These are phyloP conservation scores for Cucurbitaria berberidis DNA, from an alignment of 2,329 filamentous ascomycete species.

Conservation along the genomic window DNA sequence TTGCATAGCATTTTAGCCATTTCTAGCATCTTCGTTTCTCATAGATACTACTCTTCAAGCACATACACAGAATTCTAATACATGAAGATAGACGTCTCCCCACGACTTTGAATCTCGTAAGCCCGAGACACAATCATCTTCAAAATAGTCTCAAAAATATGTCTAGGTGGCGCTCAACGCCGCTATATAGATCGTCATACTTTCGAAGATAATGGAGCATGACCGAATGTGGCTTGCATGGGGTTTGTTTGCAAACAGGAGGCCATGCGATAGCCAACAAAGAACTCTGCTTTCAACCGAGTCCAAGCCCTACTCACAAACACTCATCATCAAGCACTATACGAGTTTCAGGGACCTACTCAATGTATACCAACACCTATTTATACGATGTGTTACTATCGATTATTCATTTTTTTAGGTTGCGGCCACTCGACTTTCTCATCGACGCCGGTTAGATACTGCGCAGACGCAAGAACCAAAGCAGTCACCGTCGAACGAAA, in stretches of 20 bases:
- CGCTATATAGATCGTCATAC: neutral
- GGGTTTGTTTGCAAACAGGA: neutral
- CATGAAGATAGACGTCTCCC: neutral
- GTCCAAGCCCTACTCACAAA: neutral
- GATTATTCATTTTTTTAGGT: constrained; percentile 50
- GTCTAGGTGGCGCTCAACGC: neutral
- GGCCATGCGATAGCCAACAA: neutral
- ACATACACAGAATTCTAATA: neutral
- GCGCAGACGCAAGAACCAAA: constrained; percentile 22
- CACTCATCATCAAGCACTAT: neutral
- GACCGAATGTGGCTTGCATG: neutral
- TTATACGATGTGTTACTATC: constrained; percentile 52
- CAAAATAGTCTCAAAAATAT: neutral
- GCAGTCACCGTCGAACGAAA: neutral
- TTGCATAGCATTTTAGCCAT: constrained; percentile 2
- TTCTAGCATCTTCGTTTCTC: neutral
- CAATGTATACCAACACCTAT: neutral
- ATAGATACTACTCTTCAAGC: neutral
- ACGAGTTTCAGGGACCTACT: neutral
- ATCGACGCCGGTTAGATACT: constrained; percentile 43
- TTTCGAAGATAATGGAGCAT: neutral
- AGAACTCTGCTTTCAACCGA: neutral
- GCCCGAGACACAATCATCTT: neutral
- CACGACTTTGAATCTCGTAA: neutral
- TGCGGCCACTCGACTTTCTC: constrained; percentile 52